These are phyloP conservation scores for Mycena indigotica DNA, from an alignment of 768 basidiomycete species.

Conservation along the genomic window DNA sequence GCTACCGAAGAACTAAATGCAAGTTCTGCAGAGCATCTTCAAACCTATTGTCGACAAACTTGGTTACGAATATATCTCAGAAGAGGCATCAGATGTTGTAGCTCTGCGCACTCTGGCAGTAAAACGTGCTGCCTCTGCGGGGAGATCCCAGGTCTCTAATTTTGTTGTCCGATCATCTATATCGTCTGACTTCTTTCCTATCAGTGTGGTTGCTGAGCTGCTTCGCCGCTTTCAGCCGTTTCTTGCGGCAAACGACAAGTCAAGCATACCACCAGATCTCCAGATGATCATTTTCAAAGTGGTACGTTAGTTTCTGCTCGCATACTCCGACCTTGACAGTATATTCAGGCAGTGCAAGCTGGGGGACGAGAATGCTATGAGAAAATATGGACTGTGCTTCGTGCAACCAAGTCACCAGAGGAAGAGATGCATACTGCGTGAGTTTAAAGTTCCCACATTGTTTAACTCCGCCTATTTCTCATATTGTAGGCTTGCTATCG, in stretches of 20 bases:
- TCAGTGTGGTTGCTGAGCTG: slow-evolving; percentile 1
- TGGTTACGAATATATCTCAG: slow-evolving; percentile 55
- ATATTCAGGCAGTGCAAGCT: slow-evolving; percentile 48
- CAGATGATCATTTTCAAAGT: neutral
- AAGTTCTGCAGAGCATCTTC: slow-evolving; percentile 46
- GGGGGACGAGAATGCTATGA: slow-evolving; percentile 60
- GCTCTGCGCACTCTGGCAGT: slow-evolving; percentile 63
- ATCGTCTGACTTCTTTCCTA: neutral
- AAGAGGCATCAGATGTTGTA: slow-evolving; percentile 53
- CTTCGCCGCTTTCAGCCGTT: neutral
- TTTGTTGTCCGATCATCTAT: neutral
- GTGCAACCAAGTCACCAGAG: slow-evolving; percentile 53
- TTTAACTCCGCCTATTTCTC: neutral
- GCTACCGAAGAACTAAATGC: too few relatives aligned
- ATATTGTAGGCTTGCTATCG: slow-evolving; percentile 38
- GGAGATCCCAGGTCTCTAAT: slow-evolving; percentile 38
- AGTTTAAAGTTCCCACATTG: neutral
- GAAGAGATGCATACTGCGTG: slow-evolving; percentile 54
- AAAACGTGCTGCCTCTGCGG: slow-evolving; percentile 41
- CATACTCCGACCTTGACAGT: neutral
- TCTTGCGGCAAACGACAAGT: neutral
- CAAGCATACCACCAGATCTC: slow-evolving; percentile 1
- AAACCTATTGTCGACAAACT: slow-evolving; percentile 57
- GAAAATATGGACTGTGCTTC: slow-evolving; percentile 52
- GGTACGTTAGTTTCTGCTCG: neutral